These are phyloP conservation scores for Endocalyx cinctus DNA, from an alignment of 2,329 filamentous ascomycete genomes.

Conservation along the genomic window DNA sequence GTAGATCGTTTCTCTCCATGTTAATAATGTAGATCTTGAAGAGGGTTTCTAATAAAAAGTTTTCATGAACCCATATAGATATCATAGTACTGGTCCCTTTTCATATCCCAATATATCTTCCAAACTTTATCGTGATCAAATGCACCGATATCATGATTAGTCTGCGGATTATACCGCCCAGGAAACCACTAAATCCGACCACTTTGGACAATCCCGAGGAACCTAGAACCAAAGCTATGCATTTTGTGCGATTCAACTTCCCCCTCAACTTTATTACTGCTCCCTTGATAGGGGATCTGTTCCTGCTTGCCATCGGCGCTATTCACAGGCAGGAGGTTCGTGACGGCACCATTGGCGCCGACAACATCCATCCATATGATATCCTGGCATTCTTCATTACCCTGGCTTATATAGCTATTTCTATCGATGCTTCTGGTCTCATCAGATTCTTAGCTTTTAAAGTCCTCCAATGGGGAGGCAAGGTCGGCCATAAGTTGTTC, in stretches of 20 bases:
- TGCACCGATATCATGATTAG: conserved; percentile 37
- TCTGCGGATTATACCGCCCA: conserved; percentile 48
- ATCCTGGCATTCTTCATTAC: conserved; percentile 74
- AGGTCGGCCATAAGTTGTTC: conserved; percentile 63
- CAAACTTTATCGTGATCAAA: conserved; percentile 42
- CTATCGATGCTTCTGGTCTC: conserved; percentile 69
- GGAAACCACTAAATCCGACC: conserved; percentile 10
- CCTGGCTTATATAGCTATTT: conserved; percentile 71
- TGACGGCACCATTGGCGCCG: conserved; percentile 62
- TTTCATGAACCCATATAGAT: conserved; percentile 40
- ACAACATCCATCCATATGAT: conserved; percentile 64
- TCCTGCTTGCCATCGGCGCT: conserved; percentile 63
- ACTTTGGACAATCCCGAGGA: too few species aligned
- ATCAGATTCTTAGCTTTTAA: conserved; percentile 68
- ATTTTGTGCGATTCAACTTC: conserved; percentile 49
- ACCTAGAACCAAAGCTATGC: conserved; percentile 20
- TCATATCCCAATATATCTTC: conserved; percentile 57
- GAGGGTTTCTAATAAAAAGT: conserved; percentile 2
- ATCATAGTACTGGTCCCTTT: conserved; percentile 66
- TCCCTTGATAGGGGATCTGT: conserved; percentile 66
- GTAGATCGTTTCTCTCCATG: not conserved
- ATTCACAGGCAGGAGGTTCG: conserved; percentile 63
- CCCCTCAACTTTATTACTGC: conserved; percentile 69
- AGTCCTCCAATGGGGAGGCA: conserved; percentile 62
- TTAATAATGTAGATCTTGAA: not conserved